These are phyloP conservation scores for Rubus parviflorus DNA, from an alignment of 306 rosid genomes.

Conservation along the genomic window DNA sequence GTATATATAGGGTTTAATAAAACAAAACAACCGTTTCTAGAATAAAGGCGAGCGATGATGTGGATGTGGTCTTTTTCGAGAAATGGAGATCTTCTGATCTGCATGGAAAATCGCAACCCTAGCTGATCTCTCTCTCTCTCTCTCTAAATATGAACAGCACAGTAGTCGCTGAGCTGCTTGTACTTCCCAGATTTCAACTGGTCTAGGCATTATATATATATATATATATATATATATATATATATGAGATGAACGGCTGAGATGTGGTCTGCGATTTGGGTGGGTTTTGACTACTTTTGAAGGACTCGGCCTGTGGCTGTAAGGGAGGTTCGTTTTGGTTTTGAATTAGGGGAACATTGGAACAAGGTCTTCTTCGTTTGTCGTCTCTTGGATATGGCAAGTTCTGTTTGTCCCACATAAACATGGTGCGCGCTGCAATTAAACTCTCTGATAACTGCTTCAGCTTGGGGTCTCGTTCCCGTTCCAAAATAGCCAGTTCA, in stretches of 20 bases:
- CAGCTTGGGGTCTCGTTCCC: background rate
- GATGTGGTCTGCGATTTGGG: background rate
- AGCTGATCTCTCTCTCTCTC: background rate
- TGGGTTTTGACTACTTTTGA: no score
- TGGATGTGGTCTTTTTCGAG: constrained; percentile 7
- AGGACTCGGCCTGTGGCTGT: no score
- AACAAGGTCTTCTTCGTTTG: background rate
- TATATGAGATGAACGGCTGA: background rate
- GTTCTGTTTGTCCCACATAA: constrained; percentile 5
- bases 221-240: background rate
- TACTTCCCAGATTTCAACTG: background rate
- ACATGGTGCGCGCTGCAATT: background rate
- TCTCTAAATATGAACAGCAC: background rate
- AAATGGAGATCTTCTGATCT: constrained; percentile 12
- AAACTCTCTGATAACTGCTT: background rate
- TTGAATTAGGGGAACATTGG: constrained; percentile 1
- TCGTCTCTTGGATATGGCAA: background rate
- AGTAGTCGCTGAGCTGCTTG: background rate
- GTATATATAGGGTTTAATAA: background rate
- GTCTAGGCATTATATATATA: background rate
- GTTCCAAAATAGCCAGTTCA: background rate
- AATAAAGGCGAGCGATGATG: background rate
- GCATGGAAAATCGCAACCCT: constrained; percentile 6
- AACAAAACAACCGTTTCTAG: constrained; percentile 3
- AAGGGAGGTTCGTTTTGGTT: background rate